These are phyloP conservation scores for Berkeleyomyces basicola DNA, from an alignment of 2,329 filamentous ascomycete species.

Conservation along the genomic window DNA sequence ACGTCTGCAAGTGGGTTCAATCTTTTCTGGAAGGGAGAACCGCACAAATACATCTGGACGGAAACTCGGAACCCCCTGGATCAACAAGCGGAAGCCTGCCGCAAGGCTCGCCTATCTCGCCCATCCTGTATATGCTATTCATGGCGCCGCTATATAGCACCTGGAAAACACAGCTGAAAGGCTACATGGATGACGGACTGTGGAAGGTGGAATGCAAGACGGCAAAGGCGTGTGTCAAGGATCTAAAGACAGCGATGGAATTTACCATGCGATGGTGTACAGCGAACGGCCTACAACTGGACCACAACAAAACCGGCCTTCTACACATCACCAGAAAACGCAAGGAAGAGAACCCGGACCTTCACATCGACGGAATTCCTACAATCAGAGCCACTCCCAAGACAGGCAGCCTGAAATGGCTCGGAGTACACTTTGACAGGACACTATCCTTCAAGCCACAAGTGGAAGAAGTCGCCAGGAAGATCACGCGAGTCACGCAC, in stretches of 20 bases:
- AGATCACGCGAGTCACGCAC: too few relatives aligned
- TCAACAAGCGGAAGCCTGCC: background rate
- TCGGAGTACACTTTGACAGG: too few relatives aligned
- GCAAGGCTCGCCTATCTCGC: background rate
- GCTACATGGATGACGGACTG: background rate
- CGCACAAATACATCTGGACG: constrained; percentile 3
- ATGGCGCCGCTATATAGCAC: background rate
- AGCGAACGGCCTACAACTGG: background rate
- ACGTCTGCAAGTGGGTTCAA: constrained; percentile 11
- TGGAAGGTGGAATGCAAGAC: background rate
- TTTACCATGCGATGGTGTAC: background rate
- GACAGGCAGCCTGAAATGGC: too few relatives aligned
- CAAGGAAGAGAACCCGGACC: background rate
- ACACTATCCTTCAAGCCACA: background rate
- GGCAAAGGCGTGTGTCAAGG: background rate
- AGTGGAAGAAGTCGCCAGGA: background rate
- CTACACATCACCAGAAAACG: background rate
- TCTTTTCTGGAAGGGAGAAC: constrained; percentile 15
- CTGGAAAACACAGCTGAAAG: background rate
- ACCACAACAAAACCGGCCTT: background rate
- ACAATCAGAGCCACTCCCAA: background rate
- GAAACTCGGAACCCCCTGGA: background rate
- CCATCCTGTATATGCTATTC: too few relatives aligned
- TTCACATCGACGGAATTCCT: background rate
- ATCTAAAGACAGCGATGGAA: background rate